Base-by-base conservation (phyloP, 306 rosid species). In the Adenanthera pavonina region DNA sequence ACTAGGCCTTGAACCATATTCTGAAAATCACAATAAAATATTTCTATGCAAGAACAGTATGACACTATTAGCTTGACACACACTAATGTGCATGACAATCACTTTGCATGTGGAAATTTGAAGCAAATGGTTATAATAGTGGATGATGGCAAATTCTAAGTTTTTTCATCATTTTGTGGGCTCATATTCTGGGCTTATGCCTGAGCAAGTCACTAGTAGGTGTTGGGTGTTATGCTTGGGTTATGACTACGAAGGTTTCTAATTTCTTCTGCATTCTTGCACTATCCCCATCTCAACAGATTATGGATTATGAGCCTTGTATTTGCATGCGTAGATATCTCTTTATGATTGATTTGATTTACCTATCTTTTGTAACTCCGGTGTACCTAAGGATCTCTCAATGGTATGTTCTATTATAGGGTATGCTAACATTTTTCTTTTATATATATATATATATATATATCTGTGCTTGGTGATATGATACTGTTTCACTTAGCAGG, bases 1-100 rank as follows among this genome's bases (percentile, higher is more conserved):
- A 79, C 78, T 20, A 68, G 75, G 49, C 51, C 54, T 61, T 40
- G 20, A 36, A 19, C 54, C 69, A n/a, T 60, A 41, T 8, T 19
- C 14, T 77, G 81, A 77, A 82, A 67, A 79, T n/a, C 78, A 34
- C 16, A 44, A 47, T 43, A 47, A 25, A 72, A 57, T 40, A 34
- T 73, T 51, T 77, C 49, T 44, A 67, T 19, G 46, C 56, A 72
- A 51, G 68, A 85, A 59, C 60, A 54, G 9, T 54, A 19, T 46
- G 80, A 36, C 72, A 72, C 14, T 65, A 4, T 13, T 34, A 48
- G 30, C 48, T n/a, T n/a, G 74, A 69, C 8, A 67, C 1, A 6
- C 19, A 4, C 72, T 66, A n/a, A 41, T 38, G 3, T 40, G 51
- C 16, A 11, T 68, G 16, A n/a, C 41, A 61, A 6, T 61, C 41